These are phyloP conservation scores for Sporothrix euskadiensis DNA, from an alignment of 2,329 filamentous ascomycete genomes.

Conservation along the genomic window DNA sequence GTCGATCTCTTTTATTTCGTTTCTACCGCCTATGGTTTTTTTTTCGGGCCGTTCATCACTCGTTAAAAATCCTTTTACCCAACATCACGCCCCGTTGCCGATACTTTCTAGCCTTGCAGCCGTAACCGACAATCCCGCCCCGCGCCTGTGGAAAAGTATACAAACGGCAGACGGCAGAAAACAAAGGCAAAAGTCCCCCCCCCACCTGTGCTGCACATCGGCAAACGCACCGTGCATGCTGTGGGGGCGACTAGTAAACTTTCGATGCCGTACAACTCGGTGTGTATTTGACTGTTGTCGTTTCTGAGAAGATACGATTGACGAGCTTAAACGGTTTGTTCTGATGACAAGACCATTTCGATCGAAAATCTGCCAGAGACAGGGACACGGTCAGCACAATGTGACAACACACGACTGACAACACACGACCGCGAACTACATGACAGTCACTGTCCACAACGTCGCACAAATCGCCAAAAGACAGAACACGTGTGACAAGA, in stretches of 20 bases:
- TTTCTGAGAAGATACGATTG: background rate
- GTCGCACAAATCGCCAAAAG: background rate
- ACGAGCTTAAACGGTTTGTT: background rate
- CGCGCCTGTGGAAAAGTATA: background rate
- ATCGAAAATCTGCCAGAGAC: background rate
- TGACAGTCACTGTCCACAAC: background rate
- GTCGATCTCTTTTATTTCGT: background rate
- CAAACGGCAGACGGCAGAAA: background rate
- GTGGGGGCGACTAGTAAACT: background rate
- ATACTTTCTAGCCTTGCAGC: background rate
- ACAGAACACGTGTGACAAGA: background rate
- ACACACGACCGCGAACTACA: background rate
- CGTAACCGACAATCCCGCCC: background rate
- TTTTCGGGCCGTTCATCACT: background rate
- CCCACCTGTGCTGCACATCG: background rate
- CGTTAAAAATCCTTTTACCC: background rate
- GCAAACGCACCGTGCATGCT: background rate
- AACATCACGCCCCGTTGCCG: background rate
- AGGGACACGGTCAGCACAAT: background rate
- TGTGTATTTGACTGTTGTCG: background rate
- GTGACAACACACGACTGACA: background rate
- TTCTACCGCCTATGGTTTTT: background rate
- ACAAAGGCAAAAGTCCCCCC: background rate
- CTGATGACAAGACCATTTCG: background rate
- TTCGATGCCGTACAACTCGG: background rate